Evolutionary conservation across 1,139 yeast species (phyloP).

Genomic region (Taphrina populina): DNA sequence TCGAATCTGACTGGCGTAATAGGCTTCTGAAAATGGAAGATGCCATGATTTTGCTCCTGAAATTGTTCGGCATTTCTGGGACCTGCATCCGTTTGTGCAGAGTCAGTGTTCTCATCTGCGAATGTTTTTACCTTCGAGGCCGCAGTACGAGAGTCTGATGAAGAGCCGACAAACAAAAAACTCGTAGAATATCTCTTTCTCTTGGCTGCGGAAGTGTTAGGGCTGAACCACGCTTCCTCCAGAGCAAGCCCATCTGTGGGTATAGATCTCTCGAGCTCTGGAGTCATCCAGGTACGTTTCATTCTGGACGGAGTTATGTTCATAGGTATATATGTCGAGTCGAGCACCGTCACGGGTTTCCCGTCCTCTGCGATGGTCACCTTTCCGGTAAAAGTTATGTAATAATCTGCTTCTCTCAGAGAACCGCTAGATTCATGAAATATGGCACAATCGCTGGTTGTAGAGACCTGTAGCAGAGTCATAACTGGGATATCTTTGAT

Average conservation of each 20-base stretch:
- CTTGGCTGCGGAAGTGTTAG: constrained; percentile 6
- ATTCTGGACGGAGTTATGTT: constrained; percentile 9
- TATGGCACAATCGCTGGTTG: constrained; percentile 2
- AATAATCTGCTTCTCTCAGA: constrained; percentile 7
- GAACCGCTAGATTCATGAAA: constrained; percentile 6
- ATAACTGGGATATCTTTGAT: constrained; percentile 27
- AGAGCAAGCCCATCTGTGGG: constrained; percentile 22
- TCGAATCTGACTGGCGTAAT: constrained; percentile 16
- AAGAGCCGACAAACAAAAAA: constrained; percentile 7
- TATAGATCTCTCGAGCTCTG: constrained; percentile 15
- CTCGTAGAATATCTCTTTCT: constrained; percentile 10
- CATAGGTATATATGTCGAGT: constrained; percentile 1
- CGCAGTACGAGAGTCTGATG: constrained; percentile 2
- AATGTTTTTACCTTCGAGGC: not conserved
- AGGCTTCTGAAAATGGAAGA: constrained; percentile 10
- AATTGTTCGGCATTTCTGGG: too few species aligned
- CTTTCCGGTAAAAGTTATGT: constrained; percentile 6
- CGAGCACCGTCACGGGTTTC: not conserved
- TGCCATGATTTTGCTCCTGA: not conserved
- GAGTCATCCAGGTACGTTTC: constrained; percentile 28
- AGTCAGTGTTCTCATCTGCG: constrained; percentile 6
- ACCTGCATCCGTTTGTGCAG: too few species aligned
- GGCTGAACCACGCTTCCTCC: constrained; percentile 24
- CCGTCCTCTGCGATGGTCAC: not conserved
- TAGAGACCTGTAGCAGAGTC: constrained; percentile 2